Evolutionary conservation across 148 eudicot species (phyloP).

Genomic region (Vaccinium myrtillus): DNA sequence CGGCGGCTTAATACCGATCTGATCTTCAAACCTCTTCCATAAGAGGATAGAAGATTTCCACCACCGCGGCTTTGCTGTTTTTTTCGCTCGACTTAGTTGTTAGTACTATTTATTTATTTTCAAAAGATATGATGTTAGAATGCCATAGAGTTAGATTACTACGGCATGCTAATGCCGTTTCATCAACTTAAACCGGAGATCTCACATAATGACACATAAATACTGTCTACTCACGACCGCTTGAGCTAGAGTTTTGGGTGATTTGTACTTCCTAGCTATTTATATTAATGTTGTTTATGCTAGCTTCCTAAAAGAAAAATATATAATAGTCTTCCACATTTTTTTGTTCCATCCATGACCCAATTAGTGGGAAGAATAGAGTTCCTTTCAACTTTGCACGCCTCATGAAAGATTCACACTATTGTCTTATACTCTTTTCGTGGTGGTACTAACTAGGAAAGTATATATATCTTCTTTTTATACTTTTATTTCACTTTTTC

Average conservation of each 20-base stretch:
- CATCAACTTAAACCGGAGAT: too few species aligned
- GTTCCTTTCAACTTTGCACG: neutral
- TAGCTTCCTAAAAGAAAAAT: too few species aligned
- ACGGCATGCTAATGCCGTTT: too few species aligned
- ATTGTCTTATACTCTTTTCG: neutral
- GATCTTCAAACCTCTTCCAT: neutral
- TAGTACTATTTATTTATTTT: too few species aligned
- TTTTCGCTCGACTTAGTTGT: neutral
- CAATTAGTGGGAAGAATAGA: neutral
- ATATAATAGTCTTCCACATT: neutral
- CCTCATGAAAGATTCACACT: neutral
- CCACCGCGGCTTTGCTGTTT: neutral
- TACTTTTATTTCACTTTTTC: neutral
- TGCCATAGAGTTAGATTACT: too few species aligned
- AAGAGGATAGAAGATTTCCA: neutral
- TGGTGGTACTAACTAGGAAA: neutral
- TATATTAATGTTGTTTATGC: too few species aligned
- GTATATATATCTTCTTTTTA: neutral
- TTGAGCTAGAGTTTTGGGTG: too few species aligned
- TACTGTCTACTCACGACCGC: too few species aligned
- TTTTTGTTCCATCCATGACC: neutral
- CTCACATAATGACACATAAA: too few species aligned
- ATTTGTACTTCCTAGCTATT: too few species aligned
- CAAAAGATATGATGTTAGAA: too few species aligned
- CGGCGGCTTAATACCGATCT: neutral